A percentile compares a stretch with the other conserved stretches of the same genome.
phyloP scores from a whole-genome alignment of 345 rosid species.

The Linum tenue region DNA sequence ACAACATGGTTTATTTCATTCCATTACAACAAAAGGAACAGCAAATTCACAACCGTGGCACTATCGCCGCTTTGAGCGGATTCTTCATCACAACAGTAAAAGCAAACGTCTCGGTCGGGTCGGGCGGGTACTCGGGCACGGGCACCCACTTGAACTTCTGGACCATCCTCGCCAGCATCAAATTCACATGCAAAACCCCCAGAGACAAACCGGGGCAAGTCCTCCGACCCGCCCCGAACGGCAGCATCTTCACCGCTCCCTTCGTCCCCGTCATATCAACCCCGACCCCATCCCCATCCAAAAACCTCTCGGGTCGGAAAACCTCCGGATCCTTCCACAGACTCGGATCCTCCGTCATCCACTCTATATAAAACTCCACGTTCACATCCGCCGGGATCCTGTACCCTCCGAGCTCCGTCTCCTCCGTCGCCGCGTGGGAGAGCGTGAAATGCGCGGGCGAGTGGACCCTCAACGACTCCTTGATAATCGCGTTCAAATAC shows the following conservation, averaged over 20 bases:
- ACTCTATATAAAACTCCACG: constrained; percentile 89
- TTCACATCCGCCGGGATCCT: constrained; percentile 49
- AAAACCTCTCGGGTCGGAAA: constrained; percentile 78
- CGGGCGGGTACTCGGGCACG: constrained; percentile 52
- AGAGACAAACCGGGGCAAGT: constrained; percentile 59
- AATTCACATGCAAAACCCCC: constrained; percentile 58
- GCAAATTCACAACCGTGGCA: constrained; percentile 27
- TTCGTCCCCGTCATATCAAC: constrained; percentile 82
- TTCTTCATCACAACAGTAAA: constrained; percentile 92
- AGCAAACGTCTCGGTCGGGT: constrained; percentile 76
- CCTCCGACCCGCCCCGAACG: constrained; percentile 88
- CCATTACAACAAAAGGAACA: too few relatives aligned
- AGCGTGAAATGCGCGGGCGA: constrained; percentile 54
- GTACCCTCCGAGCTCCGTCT: constrained; percentile 71
- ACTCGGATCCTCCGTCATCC: constrained; percentile 78
- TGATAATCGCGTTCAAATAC: constrained; percentile 15
- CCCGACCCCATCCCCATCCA: constrained; percentile 57
- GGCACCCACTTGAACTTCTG: constrained; percentile 74
- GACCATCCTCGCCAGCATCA: constrained; percentile 81
- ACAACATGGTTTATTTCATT: not conserved
- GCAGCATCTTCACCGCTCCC: constrained; percentile 55
- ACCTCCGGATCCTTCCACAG: constrained; percentile 61
- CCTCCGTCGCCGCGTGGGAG: constrained; percentile 61
- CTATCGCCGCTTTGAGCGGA: constrained; percentile 57
- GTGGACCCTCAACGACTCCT: constrained; percentile 17